A percentile compares a stretch with the other conserved stretches of the same genome.
phyloP scores from a whole-genome alignment of 768 basidiomycete genomes.

The Tulasnella sp. region DNA sequence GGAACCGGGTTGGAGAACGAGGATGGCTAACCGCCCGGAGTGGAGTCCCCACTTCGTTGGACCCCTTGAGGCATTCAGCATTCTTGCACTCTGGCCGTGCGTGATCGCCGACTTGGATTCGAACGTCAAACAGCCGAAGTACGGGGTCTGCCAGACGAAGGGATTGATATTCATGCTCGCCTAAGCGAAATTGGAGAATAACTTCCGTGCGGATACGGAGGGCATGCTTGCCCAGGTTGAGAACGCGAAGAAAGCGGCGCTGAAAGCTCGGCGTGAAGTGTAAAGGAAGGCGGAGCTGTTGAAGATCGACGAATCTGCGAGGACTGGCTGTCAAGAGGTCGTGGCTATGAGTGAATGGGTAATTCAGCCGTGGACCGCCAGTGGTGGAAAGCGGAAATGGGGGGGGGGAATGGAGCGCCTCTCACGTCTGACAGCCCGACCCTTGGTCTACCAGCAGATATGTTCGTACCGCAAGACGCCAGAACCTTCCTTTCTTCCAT shows the following conservation, averaged over 20 bases:
- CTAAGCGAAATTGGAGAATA: constrained; percentile 41
- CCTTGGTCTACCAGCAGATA: constrained; percentile 26
- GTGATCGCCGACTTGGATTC: constrained; percentile 39
- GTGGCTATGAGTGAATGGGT: constrained; percentile 38
- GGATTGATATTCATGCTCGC: constrained; percentile 38
- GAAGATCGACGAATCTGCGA: constrained; percentile 44
- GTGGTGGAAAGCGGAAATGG: constrained; percentile 50
- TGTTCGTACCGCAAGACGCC: constrained; percentile 28
- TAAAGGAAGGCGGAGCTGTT: constrained; percentile 36
- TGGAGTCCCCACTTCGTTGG: constrained; percentile 47
- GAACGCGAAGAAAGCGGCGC: constrained; percentile 29
- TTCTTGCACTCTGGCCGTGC: constrained; percentile 63
- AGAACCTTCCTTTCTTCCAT: constrained; percentile 34
- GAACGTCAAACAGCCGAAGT: constrained; percentile 31
- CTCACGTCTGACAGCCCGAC: constrained; percentile 56
- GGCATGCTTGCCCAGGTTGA: constrained; percentile 35
- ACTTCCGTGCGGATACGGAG: constrained; percentile 40
- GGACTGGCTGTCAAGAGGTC: constrained; percentile 31
- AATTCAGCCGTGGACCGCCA: constrained; percentile 43
- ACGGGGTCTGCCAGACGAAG: constrained; percentile 35
- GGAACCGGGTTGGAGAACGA: constrained; percentile 46
- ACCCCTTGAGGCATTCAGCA: constrained; percentile 46
- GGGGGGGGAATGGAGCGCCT: constrained; percentile 34
- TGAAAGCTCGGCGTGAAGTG: constrained; percentile 29
- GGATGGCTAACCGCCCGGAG: constrained; percentile 59